phyloP scores from a whole-genome alignment of 2,329 filamentous ascomycete species.

The Trichoderma asperellum region DNA sequence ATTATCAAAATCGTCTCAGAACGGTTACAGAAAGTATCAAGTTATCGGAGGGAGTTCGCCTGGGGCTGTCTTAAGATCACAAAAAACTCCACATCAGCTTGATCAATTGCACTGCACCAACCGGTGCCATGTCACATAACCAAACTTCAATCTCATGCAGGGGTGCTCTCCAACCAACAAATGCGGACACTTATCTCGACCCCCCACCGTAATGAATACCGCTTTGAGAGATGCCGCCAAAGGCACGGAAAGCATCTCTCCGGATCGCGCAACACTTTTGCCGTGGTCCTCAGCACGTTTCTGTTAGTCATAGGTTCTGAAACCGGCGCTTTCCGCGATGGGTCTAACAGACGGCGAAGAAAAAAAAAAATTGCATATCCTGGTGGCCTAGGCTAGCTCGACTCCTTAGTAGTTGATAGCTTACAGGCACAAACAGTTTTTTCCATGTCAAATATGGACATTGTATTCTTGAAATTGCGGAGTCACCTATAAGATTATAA shows the following conservation, averaged over 20 bases:
- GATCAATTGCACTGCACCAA: background rate
- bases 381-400: background rate
- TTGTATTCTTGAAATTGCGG: background rate
- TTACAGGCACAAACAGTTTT: background rate
- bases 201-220: background rate
- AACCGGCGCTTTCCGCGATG: slow-evolving; percentile 24
- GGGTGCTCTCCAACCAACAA: background rate
- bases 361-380: background rate
- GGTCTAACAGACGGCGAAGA: background rate
- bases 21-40: no score
- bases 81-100: background rate
- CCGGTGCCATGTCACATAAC: background rate
- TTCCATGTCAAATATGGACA: background rate
- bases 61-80: background rate
- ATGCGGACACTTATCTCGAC: background rate
- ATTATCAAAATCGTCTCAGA: no score
- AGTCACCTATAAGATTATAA: background rate
- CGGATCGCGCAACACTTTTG: slow-evolving; percentile 4
- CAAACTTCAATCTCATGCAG: background rate
- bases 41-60: background rate
- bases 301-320: slow-evolving; percentile 23
- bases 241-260: background rate
- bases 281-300: slow-evolving; percentile 7
- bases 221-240: background rate
- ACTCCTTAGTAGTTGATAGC: background rate